Evolutionary conservation across 345 rosid genomes (phyloP).

Genomic region (Geranium brycei): DNA sequence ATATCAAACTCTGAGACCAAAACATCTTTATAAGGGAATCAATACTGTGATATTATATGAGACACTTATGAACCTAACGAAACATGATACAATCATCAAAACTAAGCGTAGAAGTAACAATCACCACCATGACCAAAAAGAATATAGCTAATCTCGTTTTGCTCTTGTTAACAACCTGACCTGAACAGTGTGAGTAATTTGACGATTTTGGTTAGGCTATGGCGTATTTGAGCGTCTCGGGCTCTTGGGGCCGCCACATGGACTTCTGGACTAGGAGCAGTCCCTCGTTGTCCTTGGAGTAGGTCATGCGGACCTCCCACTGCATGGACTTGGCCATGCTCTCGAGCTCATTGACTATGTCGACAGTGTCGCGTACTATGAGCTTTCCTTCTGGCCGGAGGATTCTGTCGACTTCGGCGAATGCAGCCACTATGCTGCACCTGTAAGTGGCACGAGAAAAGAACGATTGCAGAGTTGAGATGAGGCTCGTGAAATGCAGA

Average conservation of each 20-base stretch:
- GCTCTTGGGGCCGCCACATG: conserved; percentile 65
- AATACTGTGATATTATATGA: too few relatives aligned
- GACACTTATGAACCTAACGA: too few relatives aligned
- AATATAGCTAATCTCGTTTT: conserved; percentile 1
- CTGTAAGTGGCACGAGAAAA: conserved; percentile 18
- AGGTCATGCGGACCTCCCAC: conserved; percentile 77
- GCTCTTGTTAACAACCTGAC: neutral
- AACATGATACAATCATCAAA: too few relatives aligned
- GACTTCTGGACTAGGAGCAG: conserved; percentile 77
- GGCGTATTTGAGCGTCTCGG: conserved; percentile 50
- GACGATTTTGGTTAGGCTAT: conserved; percentile 23
- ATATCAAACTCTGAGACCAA: too few relatives aligned
- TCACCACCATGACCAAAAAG: neutral
- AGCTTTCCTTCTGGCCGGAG: conserved; percentile 83
- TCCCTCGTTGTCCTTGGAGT: conserved; percentile 66
- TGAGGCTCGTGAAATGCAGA: neutral
- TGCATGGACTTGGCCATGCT: conserved; percentile 45
- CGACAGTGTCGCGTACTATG: conserved; percentile 57
- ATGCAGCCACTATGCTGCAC: conserved; percentile 51
- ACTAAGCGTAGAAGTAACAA: too few relatives aligned
- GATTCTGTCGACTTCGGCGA: conserved; percentile 80
- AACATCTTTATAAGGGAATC: too few relatives aligned
- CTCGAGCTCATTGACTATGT: conserved; percentile 57
- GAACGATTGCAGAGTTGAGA: neutral
- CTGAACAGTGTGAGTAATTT: too few relatives aligned